phyloP scores from a whole-genome alignment of 139 green algal species.

The Picochlorum costavermella region DNA sequence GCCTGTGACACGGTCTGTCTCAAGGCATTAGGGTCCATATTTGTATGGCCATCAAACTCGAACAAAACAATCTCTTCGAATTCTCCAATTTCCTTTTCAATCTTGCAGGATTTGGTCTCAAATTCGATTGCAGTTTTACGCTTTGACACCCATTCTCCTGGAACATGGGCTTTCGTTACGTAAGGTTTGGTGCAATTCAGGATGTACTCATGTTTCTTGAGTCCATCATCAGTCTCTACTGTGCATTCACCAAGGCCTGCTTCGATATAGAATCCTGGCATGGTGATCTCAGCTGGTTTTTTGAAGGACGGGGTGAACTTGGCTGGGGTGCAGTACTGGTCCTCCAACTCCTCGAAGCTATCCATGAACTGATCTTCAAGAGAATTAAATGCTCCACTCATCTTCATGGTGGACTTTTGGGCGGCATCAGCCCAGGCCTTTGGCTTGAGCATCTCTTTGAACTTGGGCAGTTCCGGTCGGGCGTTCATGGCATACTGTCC shows the following conservation, averaged over 20 bases:
- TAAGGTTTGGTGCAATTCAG: conserved; percentile 21
- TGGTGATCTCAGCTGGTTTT: conserved; percentile 17
- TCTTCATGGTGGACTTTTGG: not conserved
- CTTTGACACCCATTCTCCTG: not conserved
- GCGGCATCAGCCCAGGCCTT: not conserved
- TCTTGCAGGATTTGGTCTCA: conserved; percentile 4
- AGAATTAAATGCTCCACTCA: not conserved
- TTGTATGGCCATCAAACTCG: conserved; percentile 23
- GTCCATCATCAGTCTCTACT: conserved; percentile 9
- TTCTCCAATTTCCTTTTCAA: conserved; percentile 8
- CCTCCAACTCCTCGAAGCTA: not conserved
- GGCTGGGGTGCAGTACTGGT: conserved; percentile 8
- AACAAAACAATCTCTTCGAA: conserved; percentile 21
- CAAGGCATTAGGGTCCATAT: conserved; percentile 7
- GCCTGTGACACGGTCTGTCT: conserved; percentile 2
- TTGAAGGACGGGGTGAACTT: conserved; percentile 9
- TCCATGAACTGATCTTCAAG: not conserved
- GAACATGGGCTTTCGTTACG: conserved; percentile 1
- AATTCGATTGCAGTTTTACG: conserved; percentile 13
- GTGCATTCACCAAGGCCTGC: conserved; percentile 21
- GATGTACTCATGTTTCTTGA: not conserved
- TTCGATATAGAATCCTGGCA: conserved; percentile 12
- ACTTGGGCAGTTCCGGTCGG: not conserved
- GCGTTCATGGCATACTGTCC: conserved; percentile 5
- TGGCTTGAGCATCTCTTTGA: conserved; percentile 1